Conservation (phyloP, 2,329 filamentous ascomycete genomes). For the Penicillium sp. region DNA sequence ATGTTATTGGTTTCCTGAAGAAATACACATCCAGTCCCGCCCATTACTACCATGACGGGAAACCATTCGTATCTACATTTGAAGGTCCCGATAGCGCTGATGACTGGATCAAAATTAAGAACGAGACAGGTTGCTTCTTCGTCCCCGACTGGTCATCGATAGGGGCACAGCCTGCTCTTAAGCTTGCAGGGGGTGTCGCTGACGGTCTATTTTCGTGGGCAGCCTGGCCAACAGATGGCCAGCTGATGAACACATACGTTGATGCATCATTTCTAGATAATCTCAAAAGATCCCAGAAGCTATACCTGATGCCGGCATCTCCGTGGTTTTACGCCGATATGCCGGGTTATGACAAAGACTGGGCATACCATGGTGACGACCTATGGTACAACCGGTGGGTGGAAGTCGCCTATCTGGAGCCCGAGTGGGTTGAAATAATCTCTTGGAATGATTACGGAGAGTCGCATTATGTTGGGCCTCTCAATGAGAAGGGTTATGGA, state of each 20-base stretch:
- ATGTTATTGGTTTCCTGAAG: constrained; percentile 25
- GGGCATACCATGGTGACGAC: constrained; percentile 59
- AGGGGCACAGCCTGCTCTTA: constrained; percentile 25
- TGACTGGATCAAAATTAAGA: constrained; percentile 47
- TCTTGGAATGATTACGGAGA: constrained; percentile 61
- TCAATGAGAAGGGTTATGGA: constrained; percentile 33
- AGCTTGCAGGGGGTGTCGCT: constrained; percentile 23
- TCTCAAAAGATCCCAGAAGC: not conserved
- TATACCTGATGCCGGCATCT: constrained; percentile 54
- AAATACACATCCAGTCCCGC: constrained; percentile 21
- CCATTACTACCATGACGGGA: constrained; percentile 28
- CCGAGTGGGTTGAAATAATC: constrained; percentile 42
- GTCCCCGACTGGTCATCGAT: constrained; percentile 47
- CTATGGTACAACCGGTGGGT: constrained; percentile 59
- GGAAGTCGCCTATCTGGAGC: constrained; percentile 34
- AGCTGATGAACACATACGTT: constrained; percentile 35
- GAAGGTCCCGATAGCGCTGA: constrained; percentile 42
- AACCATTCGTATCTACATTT: constrained; percentile 42
- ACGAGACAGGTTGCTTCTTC: constrained; percentile 39
- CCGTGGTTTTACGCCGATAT: constrained; percentile 58
- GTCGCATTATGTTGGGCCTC: constrained; percentile 54
- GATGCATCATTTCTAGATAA: constrained; percentile 46
- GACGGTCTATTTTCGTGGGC: constrained; percentile 44
- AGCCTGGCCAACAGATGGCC: constrained; percentile 40
- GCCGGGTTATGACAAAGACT: constrained; percentile 56